Evolutionary conservation across 176 grass and related monocot species (phyloP), one percentile per base, ranked within the genome.

Genomic region (Pontederia paniculata): DNA sequence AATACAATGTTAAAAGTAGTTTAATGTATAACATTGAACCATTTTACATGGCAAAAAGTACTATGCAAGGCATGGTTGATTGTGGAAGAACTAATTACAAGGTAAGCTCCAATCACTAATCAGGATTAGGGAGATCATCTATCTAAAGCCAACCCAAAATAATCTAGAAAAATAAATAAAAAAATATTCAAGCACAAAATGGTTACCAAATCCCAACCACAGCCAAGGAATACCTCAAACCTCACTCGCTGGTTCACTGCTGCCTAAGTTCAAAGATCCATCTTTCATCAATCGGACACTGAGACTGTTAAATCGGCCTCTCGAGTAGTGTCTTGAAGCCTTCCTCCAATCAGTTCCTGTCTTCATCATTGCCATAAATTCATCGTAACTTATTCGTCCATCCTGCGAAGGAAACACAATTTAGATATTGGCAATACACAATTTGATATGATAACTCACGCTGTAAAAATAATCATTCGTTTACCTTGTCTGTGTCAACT

Each of bases 301-400:
- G 18, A 89, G 85, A 78, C 85, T 96, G 55, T 89, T 96, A 60
- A 96, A 96, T 70, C 93, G 84, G 46, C 93, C 86, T 76, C 83
- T 86, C 2, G 93, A 97, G 21, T 97, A 90, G 60, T 91, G 93
- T 9, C 86, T 67, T 20, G 86, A 84, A 15, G 93, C 83, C 77
- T 90, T 97, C 81, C 93, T 79, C 93, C 91, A 87, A 70, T 97
- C 91, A 8, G 91, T 88, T 56, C 86, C 91, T 0, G 91, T 97
- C 65, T 90, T 97, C 93, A 97, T 97, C 86, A 97, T 97, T 0
- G 83, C 86, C 48, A 91, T 80, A 52, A 97, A 97, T 72, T 97
- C 93, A 15, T 91, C 80, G 14, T 88, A 97, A 66, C 93, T 90
- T 45, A 90, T 97, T 54, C 84, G 85, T 20, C 93, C 93, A 77